A percentile compares a stretch with the other conserved stretches of the same genome.
Conservation (phyloP, 768 basidiomycete genomes). For the Pluteus cervinus region DNA sequence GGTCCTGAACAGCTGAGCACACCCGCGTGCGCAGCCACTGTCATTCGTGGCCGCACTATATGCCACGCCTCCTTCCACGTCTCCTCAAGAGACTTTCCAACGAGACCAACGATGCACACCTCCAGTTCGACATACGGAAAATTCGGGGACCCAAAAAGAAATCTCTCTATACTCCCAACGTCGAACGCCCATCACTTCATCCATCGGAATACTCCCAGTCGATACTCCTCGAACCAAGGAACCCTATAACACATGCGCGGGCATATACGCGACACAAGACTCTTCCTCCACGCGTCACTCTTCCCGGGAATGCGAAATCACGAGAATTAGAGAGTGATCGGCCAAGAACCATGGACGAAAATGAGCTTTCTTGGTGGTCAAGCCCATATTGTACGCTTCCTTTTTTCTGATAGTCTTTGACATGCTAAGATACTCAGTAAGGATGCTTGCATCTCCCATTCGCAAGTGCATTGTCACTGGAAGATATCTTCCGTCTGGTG, state of each 20-base stretch:
- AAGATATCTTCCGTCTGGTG: conserved; percentile 54
- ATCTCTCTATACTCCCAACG: too few relatives aligned
- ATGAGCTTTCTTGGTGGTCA: conserved; percentile 65
- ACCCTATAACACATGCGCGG: conserved; percentile 47
- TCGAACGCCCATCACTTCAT: conserved; percentile 42
- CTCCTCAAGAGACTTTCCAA: conserved; percentile 39
- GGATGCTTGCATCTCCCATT: conserved; percentile 61
- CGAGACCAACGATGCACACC: conserved; percentile 19
- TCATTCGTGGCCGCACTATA: conserved; percentile 17
- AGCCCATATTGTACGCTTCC: conserved; percentile 64
- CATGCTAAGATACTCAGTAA: conserved; percentile 9
- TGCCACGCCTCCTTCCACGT: conserved; percentile 72
- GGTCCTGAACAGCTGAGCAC: too few relatives aligned
- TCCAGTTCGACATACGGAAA: conserved; percentile 11
- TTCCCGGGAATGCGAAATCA: conserved; percentile 20
- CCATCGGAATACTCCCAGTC: conserved; percentile 43
- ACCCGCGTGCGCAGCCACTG: too few relatives aligned
- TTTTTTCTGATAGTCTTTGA: conserved; percentile 10
- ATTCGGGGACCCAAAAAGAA: conserved; percentile 12
- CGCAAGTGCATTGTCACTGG: conserved; percentile 47
- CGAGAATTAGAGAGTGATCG: conserved; percentile 22
- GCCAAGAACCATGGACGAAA: conserved; percentile 52
- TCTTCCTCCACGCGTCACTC: conserved; percentile 40
- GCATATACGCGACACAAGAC: conserved; percentile 52
- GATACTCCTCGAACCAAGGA: conserved; percentile 51